Conservation (phyloP, 768 basidiomycete species). For the Suillus paluster region DNA sequence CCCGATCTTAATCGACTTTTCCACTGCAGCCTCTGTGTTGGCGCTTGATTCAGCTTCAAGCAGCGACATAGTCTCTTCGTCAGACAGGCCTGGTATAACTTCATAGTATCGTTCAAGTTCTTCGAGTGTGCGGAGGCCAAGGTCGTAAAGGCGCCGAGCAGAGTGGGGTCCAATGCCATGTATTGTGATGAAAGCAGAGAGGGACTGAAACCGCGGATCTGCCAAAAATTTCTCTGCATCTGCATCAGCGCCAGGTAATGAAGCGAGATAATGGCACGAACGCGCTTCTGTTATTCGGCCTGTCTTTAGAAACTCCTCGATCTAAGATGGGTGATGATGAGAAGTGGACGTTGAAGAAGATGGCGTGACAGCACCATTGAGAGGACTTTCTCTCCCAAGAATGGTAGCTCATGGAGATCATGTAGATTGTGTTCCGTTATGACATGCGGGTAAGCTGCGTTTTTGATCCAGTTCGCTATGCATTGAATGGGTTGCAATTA, state of each 20-base stretch:
- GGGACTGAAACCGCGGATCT: slow-evolving; percentile 57
- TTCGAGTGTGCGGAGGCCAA: slow-evolving; percentile 67
- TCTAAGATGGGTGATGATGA: slow-evolving; percentile 39
- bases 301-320: slow-evolving; percentile 61
- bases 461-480: not conserved
- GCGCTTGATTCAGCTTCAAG: slow-evolving; percentile 20
- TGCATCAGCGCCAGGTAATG: not conserved
- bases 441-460: slow-evolving; percentile 51
- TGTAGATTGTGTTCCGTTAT: slow-evolving; percentile 44
- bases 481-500: not conserved
- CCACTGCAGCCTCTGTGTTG: slow-evolving; percentile 32
- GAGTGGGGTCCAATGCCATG: slow-evolving; percentile 78
- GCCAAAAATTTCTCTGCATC: slow-evolving; percentile 49
- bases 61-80: slow-evolving; percentile 25
- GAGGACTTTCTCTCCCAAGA: slow-evolving; percentile 53
- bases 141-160: slow-evolving; percentile 65
- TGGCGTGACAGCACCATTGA: slow-evolving; percentile 45
- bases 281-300: slow-evolving; percentile 66
- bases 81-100: slow-evolving; percentile 41
- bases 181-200: slow-evolving; percentile 62
- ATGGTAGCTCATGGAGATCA: slow-evolving; percentile 47
- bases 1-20: slow-evolving; percentile 57
- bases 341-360: not conserved
- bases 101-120: slow-evolving; percentile 71
- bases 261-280: slow-evolving; percentile 26